Percentiles rank a stretch among this genome's conserved stretches.
phyloP scores from a whole-genome alignment of 78 protist species.

The Dictyostelium firmibasis region DNA sequence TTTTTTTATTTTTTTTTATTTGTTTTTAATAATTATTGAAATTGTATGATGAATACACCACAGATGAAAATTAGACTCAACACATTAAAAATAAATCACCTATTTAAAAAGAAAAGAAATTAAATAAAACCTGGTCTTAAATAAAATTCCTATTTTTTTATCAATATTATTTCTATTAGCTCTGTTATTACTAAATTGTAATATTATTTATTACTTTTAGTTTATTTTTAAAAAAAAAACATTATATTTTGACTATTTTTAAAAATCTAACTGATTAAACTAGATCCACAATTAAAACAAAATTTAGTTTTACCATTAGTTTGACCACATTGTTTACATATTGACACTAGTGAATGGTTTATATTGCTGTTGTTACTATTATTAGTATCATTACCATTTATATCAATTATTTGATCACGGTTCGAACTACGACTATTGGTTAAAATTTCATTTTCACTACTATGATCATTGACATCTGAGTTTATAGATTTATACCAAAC shows the following conservation, averaged over 20 bases:
- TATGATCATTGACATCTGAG: not conserved
- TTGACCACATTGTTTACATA: slow-evolving; percentile 39
- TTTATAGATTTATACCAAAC: slow-evolving; percentile 42
- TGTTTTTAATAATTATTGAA: no score
- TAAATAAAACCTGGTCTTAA: no score
- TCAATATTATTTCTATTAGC: no score
- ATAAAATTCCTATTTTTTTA: no score
- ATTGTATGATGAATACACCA: no score
- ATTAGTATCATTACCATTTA: not conserved
- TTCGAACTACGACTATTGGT: not conserved
- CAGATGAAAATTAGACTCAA: no score
- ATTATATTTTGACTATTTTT: not conserved
- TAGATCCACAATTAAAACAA: slow-evolving; percentile 18
- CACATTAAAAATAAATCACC: no score
- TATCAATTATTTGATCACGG: not conserved
- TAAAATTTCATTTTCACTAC: not conserved
- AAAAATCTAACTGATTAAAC: not conserved
- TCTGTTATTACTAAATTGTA: not conserved
- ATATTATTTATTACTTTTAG: no score
- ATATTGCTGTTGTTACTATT: not conserved
- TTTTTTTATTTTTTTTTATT: no score
- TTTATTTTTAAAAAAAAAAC: no score
- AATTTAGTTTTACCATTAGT: slow-evolving; percentile 35
- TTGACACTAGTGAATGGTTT: not conserved
- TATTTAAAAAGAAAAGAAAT: no score